Base-by-base conservation (phyloP, 768 basidiomycete species). In the Cantharellus cinnabarinus region DNA sequence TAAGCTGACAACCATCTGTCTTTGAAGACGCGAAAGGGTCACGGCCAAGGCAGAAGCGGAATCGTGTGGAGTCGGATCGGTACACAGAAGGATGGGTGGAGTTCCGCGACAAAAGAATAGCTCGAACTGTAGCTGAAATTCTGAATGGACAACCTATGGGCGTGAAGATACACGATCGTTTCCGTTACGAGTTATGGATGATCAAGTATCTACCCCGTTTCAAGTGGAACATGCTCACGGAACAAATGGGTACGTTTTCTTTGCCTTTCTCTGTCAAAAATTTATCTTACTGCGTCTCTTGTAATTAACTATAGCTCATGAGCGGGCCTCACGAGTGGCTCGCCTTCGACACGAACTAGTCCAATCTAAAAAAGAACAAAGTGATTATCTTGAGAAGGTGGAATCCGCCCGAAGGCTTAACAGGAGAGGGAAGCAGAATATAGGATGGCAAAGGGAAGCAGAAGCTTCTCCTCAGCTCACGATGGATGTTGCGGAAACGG, bases 1-100 rank as follows among this genome's bases (percentile, higher is more conserved):
- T 63, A 20, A 61, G 38, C 37, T 29, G 20, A 29, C 20, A 29
- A 29, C 20, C 20, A 29, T 29, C 20, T 29, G 51, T 48, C 10
- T 58, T 41, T 55, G 10, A 64, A 91, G 89, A 90, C 68, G 72
- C 87, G 5, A 93, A 91, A 69, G 74, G 82, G n/a, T 86, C 89
- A 42, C 89, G 93, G 72, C 73, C 87, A 50, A 74, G 89, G 35
- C 75, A 77, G 58, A 90, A 89, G 69, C 79, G 82, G 68, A 89
- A 86, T 2, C 74, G 84, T 2, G 89, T 84, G 4, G 85, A 87
- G 69, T 87, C 87, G 63, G 75, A 82, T 5, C 88, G 91, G 65
- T 98, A 84, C 67, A 85, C 85, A 0, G 95, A 99, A 69, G 95
- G 95, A 40, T 99, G 95, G 95, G 84, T 98, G 48, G 95, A 99